Conservation (phyloP, 2,329 filamentous ascomycete species). For the Aspergillus persii region DNA sequence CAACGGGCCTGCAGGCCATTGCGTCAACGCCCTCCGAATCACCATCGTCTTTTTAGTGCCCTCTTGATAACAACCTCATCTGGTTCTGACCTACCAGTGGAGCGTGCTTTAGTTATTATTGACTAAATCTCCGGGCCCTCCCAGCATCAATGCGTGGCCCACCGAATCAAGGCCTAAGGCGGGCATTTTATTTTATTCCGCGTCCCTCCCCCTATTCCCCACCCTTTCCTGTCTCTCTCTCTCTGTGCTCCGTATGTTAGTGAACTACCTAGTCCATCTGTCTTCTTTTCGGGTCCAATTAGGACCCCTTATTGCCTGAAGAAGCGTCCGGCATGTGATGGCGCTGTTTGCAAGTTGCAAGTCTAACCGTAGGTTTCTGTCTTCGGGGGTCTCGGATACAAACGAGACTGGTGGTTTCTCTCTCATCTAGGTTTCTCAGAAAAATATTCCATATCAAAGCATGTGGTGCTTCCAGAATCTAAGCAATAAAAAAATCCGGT, state of each 20-base stretch:
- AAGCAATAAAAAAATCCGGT: not conserved
- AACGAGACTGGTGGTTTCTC: not conserved
- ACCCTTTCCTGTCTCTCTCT: not conserved
- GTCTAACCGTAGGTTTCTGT: not conserved
- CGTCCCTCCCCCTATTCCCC: not conserved
- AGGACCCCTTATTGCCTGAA: not conserved
- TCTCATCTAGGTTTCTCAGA: not conserved
- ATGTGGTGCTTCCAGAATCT: not conserved
- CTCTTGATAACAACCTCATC: not conserved
- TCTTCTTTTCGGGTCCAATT: not conserved
- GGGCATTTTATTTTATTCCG: not conserved
- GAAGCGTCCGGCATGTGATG: constrained; percentile 1
- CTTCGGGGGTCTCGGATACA: not conserved
- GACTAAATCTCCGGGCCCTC: not conserved
- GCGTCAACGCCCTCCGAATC: constrained; percentile 9
- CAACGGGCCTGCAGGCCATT: constrained; percentile 12
- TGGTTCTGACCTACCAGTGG: not conserved
- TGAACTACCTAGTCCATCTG: not conserved
- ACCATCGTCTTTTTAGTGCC: not conserved
- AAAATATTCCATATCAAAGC: not conserved
- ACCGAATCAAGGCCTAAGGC: not conserved
- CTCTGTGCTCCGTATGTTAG: not conserved
- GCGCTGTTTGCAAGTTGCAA: not conserved
- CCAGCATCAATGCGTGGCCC: not conserved
- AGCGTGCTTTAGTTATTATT: not conserved